A percentile compares a stretch with the other conserved stretches of the same genome.
phyloP scores from a whole-genome alignment of 805 yeast genomes.

The Pichia scutulata region DNA sequence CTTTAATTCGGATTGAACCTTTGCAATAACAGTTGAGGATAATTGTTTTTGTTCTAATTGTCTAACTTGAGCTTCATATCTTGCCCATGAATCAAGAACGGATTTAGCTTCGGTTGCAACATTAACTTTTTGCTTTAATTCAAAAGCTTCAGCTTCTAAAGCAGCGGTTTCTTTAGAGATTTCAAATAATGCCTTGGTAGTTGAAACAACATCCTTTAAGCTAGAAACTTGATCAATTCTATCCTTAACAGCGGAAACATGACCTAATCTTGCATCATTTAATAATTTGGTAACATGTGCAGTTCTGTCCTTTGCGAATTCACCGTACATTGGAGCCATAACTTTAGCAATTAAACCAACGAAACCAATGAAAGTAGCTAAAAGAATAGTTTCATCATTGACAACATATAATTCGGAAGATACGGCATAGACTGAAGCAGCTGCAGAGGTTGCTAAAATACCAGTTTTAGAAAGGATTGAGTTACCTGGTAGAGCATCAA shows the following conservation, averaged over 20 bases:
- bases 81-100: conserved; percentile 97
- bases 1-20: conserved; percentile 76
- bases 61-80: conserved; percentile 95
- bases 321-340: conserved; percentile 90
- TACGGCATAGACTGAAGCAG: conserved; percentile 90
- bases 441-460: conserved; percentile 87
- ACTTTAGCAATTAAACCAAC: conserved; percentile 71
- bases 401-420: conserved; percentile 88
- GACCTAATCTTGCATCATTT: conserved; percentile 83
- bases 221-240: conserved; percentile 85
- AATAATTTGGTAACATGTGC: conserved; percentile 46
- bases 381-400: conserved; percentile 88
- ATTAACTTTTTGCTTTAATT: conserved; percentile 84
- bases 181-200: conserved; percentile 87
- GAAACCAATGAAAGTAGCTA: conserved; percentile 74
- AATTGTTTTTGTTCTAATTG: conserved; percentile 93
- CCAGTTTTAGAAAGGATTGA: conserved; percentile 86
- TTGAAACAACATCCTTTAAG: conserved; percentile 84
- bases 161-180: conserved; percentile 95
- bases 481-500: conserved; percentile 92
- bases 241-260: conserved; percentile 85
- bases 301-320: conserved; percentile 83
- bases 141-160: conserved; percentile 90
- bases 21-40: conserved; percentile 75
- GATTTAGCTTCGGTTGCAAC: conserved; percentile 87